phyloP scores from a whole-genome alignment of 2,329 filamentous ascomycete species.

The Penicillium sp. region DNA sequence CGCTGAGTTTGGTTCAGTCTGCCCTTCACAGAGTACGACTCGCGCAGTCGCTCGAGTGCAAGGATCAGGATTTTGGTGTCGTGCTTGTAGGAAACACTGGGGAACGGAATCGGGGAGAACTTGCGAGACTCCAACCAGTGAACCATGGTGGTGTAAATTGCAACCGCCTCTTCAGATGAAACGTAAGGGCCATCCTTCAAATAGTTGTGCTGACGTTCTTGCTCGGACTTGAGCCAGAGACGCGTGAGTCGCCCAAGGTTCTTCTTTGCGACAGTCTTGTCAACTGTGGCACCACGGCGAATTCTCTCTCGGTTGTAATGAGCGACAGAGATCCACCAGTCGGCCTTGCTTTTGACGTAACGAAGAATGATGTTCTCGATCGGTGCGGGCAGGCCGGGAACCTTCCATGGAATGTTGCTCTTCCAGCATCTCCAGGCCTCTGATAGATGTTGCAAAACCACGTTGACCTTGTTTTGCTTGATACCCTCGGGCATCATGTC shows the following conservation, averaged over 20 bases:
- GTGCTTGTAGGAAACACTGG: constrained; percentile 98
- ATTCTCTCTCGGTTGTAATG: constrained; percentile 99
- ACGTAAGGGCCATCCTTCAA: constrained; percentile 99
- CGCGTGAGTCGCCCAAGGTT: constrained; percentile 92
- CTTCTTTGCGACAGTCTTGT: constrained; percentile 99
- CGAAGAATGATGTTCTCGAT: constrained; percentile 98
- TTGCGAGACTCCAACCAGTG: constrained; percentile 98
- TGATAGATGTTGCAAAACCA: constrained; percentile 91
- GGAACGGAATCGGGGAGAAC: constrained; percentile 97
- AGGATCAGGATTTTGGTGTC: constrained; percentile 98
- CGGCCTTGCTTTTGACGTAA: constrained; percentile 98
- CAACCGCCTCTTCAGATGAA: constrained; percentile 95
- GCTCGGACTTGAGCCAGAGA: constrained; percentile 96
- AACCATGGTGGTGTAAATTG: constrained; percentile 97
- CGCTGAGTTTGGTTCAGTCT: constrained; percentile 95
- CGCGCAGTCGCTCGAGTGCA: constrained; percentile 84
- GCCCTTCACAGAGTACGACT: constrained; percentile 97
- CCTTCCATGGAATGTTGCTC: constrained; percentile 99
- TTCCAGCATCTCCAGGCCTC: constrained; percentile 99
- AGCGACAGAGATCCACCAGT: constrained; percentile 99
- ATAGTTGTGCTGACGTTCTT: constrained; percentile 98
- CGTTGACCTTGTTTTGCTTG: constrained; percentile 99
- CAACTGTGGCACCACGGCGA: constrained; percentile 89
- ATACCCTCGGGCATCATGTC: constrained; percentile 99
- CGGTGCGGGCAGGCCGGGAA: constrained; percentile 89